phyloP scores from a whole-genome alignment of 2,329 filamentous ascomycete species.

The Aspergillus transmontanensis region DNA sequence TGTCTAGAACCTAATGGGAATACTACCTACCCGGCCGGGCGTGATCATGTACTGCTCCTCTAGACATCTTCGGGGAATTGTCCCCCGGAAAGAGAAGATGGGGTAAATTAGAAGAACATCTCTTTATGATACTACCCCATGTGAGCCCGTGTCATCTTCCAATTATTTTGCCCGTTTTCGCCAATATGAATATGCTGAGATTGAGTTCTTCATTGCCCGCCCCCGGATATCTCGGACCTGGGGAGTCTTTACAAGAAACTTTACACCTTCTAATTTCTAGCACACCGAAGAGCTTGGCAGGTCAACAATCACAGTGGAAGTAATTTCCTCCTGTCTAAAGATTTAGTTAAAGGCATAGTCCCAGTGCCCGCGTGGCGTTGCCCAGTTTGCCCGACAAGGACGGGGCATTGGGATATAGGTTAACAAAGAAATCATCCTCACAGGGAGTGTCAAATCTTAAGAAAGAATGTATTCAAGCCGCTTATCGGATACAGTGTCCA shows the following conservation, averaged over 20 bases:
- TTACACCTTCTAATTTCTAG: not conserved
- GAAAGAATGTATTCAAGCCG: not conserved
- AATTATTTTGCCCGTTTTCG: not conserved
- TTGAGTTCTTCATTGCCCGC: not conserved
- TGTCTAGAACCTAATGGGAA: not conserved
- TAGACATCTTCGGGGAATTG: not conserved
- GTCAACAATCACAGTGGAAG: not conserved
- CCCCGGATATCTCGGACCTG: not conserved
- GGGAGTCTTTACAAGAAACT: not conserved
- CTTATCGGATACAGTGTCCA: not conserved
- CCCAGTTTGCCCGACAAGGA: not conserved
- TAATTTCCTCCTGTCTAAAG: not conserved
- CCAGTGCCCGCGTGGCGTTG: not conserved
- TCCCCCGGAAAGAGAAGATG: not conserved
- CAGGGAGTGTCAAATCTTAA: not conserved
- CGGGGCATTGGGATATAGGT: not conserved
- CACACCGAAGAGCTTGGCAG: not conserved
- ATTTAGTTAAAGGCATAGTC: not conserved
- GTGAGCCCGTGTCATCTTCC: too few relatives aligned
- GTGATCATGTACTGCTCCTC: not conserved
- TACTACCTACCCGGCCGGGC: not conserved
- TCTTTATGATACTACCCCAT: not conserved
- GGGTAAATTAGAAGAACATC: not conserved
- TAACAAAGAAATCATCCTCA: not conserved
- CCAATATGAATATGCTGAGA: not conserved